Conservation (phyloP, 106 monocot species). For the Triglochin maritima region DNA sequence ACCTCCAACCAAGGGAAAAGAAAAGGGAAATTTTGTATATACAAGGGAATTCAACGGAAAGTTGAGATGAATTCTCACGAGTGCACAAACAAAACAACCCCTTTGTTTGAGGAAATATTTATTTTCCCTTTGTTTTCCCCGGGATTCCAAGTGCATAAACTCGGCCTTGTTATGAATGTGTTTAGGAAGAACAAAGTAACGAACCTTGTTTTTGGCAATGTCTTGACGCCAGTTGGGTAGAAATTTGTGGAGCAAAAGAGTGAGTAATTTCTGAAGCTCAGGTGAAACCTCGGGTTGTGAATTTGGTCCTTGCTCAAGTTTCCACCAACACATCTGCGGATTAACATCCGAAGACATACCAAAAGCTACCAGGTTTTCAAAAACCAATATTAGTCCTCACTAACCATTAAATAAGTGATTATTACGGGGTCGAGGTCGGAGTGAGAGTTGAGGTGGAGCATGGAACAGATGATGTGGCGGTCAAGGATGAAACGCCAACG, state of each 20-base stretch:
- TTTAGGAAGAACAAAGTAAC: no score
- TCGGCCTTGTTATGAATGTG: no score
- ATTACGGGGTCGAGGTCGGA: conserved; percentile 63
- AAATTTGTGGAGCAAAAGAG: conserved; percentile 69
- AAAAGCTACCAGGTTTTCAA: conserved; percentile 40
- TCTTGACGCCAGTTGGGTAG: conserved; percentile 71
- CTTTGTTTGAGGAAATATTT: no score
- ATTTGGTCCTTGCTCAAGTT: conserved; percentile 59
- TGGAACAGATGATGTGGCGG: conserved; percentile 40
- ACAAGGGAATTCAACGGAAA: no score
- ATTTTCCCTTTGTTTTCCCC: no score
- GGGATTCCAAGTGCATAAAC: no score
- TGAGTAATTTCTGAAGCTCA: conserved; percentile 66
- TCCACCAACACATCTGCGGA: conserved; percentile 57
- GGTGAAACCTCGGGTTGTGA: conserved; percentile 63
- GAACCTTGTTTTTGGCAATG: conserved; percentile 57
- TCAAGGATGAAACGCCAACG: conserved; percentile 37
- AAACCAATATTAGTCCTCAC: neutral
- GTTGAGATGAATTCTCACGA: no score
- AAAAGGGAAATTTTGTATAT: neutral
- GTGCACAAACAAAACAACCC: no score
- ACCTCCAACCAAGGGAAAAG: neutral
- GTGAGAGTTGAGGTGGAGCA: conserved; percentile 48
- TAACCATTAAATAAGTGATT: neutral
- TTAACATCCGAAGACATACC: conserved; percentile 83